Evolutionary conservation across 2,329 filamentous ascomycete species (phyloP), one percentile per base, ranked within the genome.

Genomic region (Aspergillus hiratsukae): DNA sequence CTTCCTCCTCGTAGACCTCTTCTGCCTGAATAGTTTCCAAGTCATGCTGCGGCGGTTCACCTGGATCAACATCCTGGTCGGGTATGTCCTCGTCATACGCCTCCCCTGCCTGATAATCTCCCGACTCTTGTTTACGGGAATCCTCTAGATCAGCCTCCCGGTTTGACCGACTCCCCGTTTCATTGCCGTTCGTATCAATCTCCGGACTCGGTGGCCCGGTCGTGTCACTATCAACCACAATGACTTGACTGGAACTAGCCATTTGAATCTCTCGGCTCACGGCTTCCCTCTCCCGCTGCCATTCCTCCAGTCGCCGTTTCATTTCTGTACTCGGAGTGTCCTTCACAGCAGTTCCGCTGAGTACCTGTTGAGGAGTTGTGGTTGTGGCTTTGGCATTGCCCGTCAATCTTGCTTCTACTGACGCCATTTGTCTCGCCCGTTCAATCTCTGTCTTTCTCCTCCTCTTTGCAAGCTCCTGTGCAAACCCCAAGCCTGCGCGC

Each of bases 261-360:
- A 71, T 67, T 27, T 75, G 64, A 49, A 78, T 79, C 51, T 78
- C 68, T 23, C 68, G 71, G 56, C 76, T 77, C 27, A 79, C 69
- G 10, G 69, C 71, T 54, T 78, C 74, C 56, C 77, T 72, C 61
- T 79, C 76, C 19, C 67, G 66, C 56, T 78, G 77, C 75, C 75
- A 79, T 59, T 76, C 69, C 35, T 61, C 68, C 67, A 78, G 71
- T 27, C 70, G 69, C 52, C 58, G 66, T 53, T 62, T 63, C 63
- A 70, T 71, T 52, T 61, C 62, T 1, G 64, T 55, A 23, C 59
- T 54, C 25, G 61, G 59, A 5, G 59, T 58, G n/a, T 58, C 53
- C 25, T 57, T 35, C 19, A 54, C 21, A 9, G 37, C 27, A 6
- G 35, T 21, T 31, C 43, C 51, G 41, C 46, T 51, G 25, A 53